Evolutionary conservation across 2,329 filamentous ascomycete species (phyloP).

Genomic region (Pseudocercospora fuligena): DNA sequence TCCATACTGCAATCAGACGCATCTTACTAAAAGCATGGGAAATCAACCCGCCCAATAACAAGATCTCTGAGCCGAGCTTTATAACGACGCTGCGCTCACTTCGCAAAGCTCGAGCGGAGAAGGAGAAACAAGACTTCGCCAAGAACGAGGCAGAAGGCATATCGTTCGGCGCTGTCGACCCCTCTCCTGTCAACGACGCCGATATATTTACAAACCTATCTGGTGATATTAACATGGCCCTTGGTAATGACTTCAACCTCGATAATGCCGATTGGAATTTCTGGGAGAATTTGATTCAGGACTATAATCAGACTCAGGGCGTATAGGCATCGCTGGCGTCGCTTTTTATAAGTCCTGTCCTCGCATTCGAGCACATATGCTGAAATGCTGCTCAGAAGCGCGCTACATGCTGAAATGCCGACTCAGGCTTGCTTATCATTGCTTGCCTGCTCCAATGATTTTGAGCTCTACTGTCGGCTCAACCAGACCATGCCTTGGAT

Average conservation of each 20-base stretch:
- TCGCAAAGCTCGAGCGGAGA: conserved; percentile 3
- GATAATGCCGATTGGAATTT: conserved; percentile 32
- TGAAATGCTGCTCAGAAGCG: background rate
- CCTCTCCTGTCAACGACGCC: conserved; percentile 1
- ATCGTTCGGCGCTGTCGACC: background rate
- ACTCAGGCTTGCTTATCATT: background rate
- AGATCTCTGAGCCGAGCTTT: conserved; percentile 25
- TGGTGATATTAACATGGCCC: background rate
- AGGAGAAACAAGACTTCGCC: background rate
- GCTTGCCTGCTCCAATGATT: background rate
- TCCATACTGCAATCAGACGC: conserved; percentile 48
- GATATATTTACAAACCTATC: background rate
- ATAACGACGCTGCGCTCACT: conserved; percentile 17
- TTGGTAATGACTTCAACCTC: conserved; percentile 23
- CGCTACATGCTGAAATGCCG: background rate
- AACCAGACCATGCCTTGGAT: background rate
- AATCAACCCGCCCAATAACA: conserved; percentile 22
- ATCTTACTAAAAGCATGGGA: conserved; percentile 52
- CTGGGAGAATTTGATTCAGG: conserved; percentile 33
- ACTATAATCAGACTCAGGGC: conserved; percentile 21
- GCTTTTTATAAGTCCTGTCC: background rate
- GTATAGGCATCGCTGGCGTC: background rate
- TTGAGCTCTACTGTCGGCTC: background rate
- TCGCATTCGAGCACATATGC: background rate
- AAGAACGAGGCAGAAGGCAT: background rate